phyloP scores from a whole-genome alignment of 768 basidiomycete genomes.

The Amanita rubescens region DNA sequence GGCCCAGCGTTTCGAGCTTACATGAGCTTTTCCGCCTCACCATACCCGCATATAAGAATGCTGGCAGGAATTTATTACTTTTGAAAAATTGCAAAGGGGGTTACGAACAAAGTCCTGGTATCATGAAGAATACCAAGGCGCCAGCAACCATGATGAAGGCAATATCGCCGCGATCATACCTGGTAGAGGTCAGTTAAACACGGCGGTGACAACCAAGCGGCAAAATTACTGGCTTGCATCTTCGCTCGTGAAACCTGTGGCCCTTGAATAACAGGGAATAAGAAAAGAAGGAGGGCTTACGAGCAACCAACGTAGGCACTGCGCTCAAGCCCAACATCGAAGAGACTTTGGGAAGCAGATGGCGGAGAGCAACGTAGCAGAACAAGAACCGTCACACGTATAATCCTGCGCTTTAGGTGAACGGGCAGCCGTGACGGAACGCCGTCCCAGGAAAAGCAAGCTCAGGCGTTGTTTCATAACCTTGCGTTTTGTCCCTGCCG shows the following conservation, averaged over 20 bases:
- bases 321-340: background rate
- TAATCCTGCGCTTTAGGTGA: conserved; percentile 36
- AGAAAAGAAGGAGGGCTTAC: background rate
- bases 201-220: background rate
- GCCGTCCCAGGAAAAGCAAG: too few species aligned
- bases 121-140: conserved; percentile 70
- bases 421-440: too few species aligned
- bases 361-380: too few species aligned
- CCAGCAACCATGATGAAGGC: conserved; percentile 63
- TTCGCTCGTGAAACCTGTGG: background rate
- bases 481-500: too few species aligned
- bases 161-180: conserved; percentile 67
- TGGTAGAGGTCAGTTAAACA: conserved; percentile 15
- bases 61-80: too few species aligned
- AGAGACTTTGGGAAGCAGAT: background rate
- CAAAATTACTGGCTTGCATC: background rate
- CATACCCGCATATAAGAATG: conserved; percentile 68
- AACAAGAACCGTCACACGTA: conserved; percentile 6
- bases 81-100: background rate
- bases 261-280: background rate
- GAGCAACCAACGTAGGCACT: background rate
- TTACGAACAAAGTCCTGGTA: conserved; percentile 57
- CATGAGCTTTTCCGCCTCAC: conserved; percentile 59
- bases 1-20: conserved; percentile 17
- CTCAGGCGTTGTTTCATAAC: too few species aligned